Evolutionary conservation across 495 filamentous ascomycete genomes (phyloP).

Genomic region (Darksidea phi): DNA sequence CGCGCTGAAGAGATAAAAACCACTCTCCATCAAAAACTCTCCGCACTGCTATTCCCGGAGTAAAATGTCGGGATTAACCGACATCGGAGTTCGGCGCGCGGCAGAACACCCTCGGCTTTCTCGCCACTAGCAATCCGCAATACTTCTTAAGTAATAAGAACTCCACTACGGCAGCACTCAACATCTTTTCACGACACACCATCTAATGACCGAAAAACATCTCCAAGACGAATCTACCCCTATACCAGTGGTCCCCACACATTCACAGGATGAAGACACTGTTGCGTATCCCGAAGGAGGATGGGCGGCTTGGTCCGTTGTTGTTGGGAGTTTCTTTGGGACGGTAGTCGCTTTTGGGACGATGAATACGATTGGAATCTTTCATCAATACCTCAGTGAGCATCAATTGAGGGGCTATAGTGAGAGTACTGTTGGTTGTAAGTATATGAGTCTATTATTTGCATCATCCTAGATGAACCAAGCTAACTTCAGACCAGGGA

Average conservation of each 20-base stretch:
- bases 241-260: slow-evolving; percentile 28
- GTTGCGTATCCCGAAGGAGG: slow-evolving; percentile 46
- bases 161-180: background rate
- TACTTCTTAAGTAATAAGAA: background rate
- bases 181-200: background rate
- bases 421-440: slow-evolving; percentile 42
- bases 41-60: slow-evolving; percentile 1
- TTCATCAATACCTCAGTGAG: slow-evolving; percentile 42
- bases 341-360: slow-evolving; percentile 43
- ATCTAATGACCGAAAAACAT: slow-evolving; percentile 38
- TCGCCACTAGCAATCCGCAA: too few species aligned
- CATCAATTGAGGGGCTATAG: slow-evolving; percentile 43
- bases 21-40: background rate
- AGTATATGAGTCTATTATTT: too few species aligned
- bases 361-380: slow-evolving; percentile 45
- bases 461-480: too few species aligned
- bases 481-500: slow-evolving; percentile 26
- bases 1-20: background rate
- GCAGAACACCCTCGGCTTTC: background rate
- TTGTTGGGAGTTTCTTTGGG: slow-evolving; percentile 42
- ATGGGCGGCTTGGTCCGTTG: slow-evolving; percentile 45
- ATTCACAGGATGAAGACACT: slow-evolving; percentile 19
- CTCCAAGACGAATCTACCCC: slow-evolving; percentile 28
- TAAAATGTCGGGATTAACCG: slow-evolving; percentile 12
- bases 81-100: slow-evolving; percentile 19